Base-by-base conservation (phyloP, 2,329 filamentous ascomycete genomes). In the Colletotrichum scovillei region DNA sequence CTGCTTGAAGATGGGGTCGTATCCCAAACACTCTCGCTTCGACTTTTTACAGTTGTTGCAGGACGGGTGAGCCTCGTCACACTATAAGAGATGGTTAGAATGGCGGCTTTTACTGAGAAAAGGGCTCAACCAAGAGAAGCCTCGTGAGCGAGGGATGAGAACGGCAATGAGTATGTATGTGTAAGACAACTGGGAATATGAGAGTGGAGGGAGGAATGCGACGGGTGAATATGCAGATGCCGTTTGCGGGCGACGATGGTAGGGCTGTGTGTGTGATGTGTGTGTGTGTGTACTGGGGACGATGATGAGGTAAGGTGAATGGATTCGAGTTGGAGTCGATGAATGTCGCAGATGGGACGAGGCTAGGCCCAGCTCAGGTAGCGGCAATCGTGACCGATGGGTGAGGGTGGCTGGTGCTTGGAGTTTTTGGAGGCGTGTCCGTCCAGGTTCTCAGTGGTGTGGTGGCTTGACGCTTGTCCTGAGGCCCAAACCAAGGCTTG, bases 11-110 rank as follows among this genome's bases (percentile, higher is more conserved):
- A 96, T 94, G 49, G 94, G 94, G 79, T 97, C 94, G 89, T 97
- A 97, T 68, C 94, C 94, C 62, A 95, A 82, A 80, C 94, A 97
- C 79, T 96, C 94, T 79, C 94, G 93, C 84, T 96, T 97, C 77
- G 93, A 95, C 83, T 97, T 97, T 80, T 93, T 92, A 85, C 94
- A 97, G 81, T 97, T 95, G 85, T 95, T 92, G 87, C 97, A 99
- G 73, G 93, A 92, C 26, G 97, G 97, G 83, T 98, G 95, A 74
- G 91, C 92, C 88, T 99, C 97, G 90, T 98, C 97, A 86, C 97
- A 99, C 97, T 98, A 77, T 74, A 16, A 65, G 75, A 73, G 4
- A 26, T 26, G 30, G 46, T 73, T 46, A 72, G 66, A 57, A 59
- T 2, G 12, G 46, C 32, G 12, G 56, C 38, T 46, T n/a, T 52